Percentiles rank a stretch among this genome's conserved stretches.
Evolutionary conservation across 768 basidiomycete species (phyloP).

Genomic region (Suillus decipiens): DNA sequence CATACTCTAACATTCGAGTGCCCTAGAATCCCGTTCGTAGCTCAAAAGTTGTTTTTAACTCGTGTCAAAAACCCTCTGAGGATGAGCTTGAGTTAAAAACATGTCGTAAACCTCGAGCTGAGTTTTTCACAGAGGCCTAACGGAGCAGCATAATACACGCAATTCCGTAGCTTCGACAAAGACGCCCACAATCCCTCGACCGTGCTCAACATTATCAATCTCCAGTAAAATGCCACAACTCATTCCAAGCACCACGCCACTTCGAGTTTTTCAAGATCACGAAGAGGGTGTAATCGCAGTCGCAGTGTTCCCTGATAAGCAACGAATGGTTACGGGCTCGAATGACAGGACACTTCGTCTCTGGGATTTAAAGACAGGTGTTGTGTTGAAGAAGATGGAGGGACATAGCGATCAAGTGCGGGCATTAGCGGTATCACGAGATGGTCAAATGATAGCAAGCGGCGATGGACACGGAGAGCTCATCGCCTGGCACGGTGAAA

Average conservation of each 20-base stretch:
- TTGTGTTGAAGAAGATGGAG: constrained; percentile 2
- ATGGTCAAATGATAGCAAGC: not conserved
- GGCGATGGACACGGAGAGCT: no score
- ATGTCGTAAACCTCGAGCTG: no score
- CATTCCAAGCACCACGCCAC: not conserved
- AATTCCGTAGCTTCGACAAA: not conserved
- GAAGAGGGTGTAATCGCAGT: fast-evolving
- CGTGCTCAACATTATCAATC: not conserved
- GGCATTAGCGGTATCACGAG: not conserved
- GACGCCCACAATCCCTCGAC: not conserved
- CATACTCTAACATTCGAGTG: no score
- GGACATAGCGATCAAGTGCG: not conserved
- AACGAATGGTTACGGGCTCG: not conserved
- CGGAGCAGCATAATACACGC: no score
- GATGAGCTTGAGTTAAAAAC: no score
- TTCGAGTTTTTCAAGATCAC: not conserved
- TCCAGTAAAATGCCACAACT: not conserved
- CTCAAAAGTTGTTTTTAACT: no score
- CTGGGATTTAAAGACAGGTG: not conserved
- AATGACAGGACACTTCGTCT: not conserved
- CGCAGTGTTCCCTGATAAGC: not conserved
- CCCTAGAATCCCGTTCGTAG: no score
- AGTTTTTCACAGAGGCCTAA: no score
- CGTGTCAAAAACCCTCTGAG: no score
- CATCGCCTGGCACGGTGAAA: no score